Base-by-base conservation (phyloP, 2,329 filamentous ascomycete genomes). In the Aspergillus terreus region DNA sequence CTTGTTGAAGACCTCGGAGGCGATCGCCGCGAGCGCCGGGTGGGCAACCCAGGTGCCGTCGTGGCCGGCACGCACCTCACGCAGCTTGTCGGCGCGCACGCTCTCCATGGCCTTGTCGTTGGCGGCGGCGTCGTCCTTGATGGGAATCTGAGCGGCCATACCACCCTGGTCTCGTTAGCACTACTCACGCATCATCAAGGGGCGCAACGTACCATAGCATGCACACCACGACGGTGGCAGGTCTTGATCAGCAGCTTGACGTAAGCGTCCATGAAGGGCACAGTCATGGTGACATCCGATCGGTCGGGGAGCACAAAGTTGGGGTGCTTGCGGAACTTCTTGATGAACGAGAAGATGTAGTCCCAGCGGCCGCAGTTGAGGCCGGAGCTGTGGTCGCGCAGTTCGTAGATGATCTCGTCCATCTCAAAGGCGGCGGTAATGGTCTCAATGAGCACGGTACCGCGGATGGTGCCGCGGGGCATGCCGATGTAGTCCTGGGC, bases 381-480 rank as follows among this genome's bases (percentile, higher is more conserved):
- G 44, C 94, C 94, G 6, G 92, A 88, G 72, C 87, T 92, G 80
- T 99, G 94, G 70, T 97, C 92, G 55, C 94, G 88, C 61, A 99
- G 86, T 79, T 97, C 94, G 75, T 96, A 99, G 76, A 99, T 97
- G 76, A 99, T 97, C 84, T 99, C 94, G 66, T 99, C 94, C 94
- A 99, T 99, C 81, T 99, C 94, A 67, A 99, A 99, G 14, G 92
- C 94, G 40, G 94, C 94, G 41, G 92, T 82, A 72, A 99, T 97
- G 51, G 94, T 97, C 82, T 99, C 94, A 67, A 99, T 97, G 63
- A 99, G 79, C 36, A 97, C 92, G 3, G 94, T 99, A 56, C 83
- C 94, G 63, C 94, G 88, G 74, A 97, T 95, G 49, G 91, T 97
- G 50, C 94, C 94, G 54, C 94, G 84, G 50, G 83, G 83, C 77